Conservation (phyloP, 2,329 filamentous ascomycete species). For the Nannizzia gypsea region DNA sequence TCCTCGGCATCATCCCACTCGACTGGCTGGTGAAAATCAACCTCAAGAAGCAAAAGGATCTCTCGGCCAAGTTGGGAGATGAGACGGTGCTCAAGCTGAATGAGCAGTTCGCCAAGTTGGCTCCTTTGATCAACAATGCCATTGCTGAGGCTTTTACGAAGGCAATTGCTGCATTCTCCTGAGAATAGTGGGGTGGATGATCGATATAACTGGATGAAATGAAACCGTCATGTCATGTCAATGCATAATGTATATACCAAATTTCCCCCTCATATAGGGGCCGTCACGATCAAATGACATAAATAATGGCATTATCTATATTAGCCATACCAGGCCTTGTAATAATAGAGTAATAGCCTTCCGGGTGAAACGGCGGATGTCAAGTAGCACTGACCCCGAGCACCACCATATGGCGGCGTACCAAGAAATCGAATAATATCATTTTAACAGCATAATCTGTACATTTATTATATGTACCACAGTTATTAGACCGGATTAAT, state of each 20-base stretch:
- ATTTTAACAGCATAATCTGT: neutral
- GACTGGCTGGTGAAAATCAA: conserved; percentile 1
- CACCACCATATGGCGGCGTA: too few relatives aligned
- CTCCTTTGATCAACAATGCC: neutral
- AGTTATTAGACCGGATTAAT: too few relatives aligned
- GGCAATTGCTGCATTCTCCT: neutral
- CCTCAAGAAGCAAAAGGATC: neutral
- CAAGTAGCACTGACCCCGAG: too few relatives aligned
- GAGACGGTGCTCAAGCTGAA: neutral
- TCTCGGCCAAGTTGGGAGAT: neutral
- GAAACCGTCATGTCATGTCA: neutral
- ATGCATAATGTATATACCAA: neutral
- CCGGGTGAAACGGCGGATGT: neutral
- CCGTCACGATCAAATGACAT: neutral
- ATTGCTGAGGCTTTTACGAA: conserved; percentile 1
- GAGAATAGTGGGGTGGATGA: neutral
- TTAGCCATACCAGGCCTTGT: neutral
- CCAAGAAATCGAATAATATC: too few relatives aligned
- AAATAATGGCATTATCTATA: neutral
- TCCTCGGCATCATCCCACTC: neutral
- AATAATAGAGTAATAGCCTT: neutral
- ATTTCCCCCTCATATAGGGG: neutral
- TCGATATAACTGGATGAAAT: too few relatives aligned
- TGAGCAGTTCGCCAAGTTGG: neutral
- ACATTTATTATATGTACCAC: neutral